Evolutionary conservation across 1,284 basidiomycete species (phyloP).

Genomic region (Veloboletus limbatus): DNA sequence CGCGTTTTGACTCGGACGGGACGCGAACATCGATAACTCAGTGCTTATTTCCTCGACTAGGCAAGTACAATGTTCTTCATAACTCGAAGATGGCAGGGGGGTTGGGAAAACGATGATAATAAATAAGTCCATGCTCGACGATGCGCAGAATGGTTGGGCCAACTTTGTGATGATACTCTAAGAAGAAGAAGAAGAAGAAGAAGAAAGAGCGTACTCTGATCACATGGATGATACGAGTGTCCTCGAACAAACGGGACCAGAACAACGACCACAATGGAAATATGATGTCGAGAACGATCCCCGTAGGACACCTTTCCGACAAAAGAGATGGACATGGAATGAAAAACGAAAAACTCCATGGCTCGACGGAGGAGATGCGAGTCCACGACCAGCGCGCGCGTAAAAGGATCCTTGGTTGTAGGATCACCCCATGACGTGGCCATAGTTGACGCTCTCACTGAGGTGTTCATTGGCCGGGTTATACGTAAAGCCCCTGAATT

Average conservation of each 20-base stretch:
- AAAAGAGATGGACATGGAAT: neutral
- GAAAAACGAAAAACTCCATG: neutral
- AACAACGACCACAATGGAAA: neutral
- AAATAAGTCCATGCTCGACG: conserved; percentile 27
- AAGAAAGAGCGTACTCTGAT: conserved; percentile 3
- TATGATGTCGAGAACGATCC: neutral
- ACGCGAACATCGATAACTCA: too few relatives aligned
- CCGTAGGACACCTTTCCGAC: conserved; percentile 6
- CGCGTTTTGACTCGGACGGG: too few relatives aligned
- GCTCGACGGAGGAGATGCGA: neutral
- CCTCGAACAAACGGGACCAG: conserved; percentile 1
- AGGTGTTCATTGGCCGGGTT: conserved; percentile 79
- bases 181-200: too few relatives aligned
- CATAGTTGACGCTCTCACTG: conserved; percentile 71
- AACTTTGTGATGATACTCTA: conserved; percentile 7
- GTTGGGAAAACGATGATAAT: conserved; percentile 4
- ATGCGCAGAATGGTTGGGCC: conserved; percentile 2
- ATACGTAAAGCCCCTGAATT: conserved; percentile 87
- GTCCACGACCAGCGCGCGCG: conserved; percentile 28
- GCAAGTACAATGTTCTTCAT: too few relatives aligned
- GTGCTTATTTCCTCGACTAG: too few relatives aligned
- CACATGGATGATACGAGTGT: conserved; percentile 13
- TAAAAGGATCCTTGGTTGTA: neutral
- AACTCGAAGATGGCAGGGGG: too few relatives aligned
- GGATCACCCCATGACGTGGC: conserved; percentile 33